phyloP scores from a whole-genome alignment of 2,329 filamentous ascomycete genomes.

The Neocucurbitaria cava region DNA sequence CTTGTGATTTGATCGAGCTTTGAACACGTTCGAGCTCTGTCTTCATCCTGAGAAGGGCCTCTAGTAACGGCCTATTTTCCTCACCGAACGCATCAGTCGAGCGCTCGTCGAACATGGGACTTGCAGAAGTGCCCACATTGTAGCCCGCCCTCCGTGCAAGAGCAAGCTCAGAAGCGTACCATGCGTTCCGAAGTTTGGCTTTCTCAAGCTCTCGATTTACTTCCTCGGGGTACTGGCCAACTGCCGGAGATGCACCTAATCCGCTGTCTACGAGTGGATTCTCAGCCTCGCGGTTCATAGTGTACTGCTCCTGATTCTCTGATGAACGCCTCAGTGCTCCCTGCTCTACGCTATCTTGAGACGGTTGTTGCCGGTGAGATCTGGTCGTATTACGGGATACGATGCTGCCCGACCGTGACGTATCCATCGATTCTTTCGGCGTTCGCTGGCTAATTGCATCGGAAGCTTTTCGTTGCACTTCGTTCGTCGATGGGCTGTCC shows the following conservation, averaged over 20 bases:
- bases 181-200: constrained; percentile 86
- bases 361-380: constrained; percentile 64
- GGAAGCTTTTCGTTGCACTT: constrained; percentile 39
- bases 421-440: constrained; percentile 47
- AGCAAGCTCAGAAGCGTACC: constrained; percentile 95
- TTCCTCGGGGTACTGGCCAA: constrained; percentile 71
- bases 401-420: constrained; percentile 40
- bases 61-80: constrained; percentile 88
- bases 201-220: constrained; percentile 86
- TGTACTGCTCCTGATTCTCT: constrained; percentile 41
- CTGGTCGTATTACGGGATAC: constrained; percentile 46
- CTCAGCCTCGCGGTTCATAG: constrained; percentile 40
- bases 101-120: constrained; percentile 77
- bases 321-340: constrained; percentile 39
- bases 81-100: constrained; percentile 83
- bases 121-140: constrained; percentile 71
- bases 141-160: constrained; percentile 92
- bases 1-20: constrained; percentile 85
- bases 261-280: constrained; percentile 64
- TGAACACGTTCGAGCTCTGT: constrained; percentile 90
- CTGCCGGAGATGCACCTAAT: constrained; percentile 66
- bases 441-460: constrained; percentile 38
- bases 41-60: constrained; percentile 91
- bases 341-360: constrained; percentile 62
- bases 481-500: constrained; percentile 37